Percentiles rank a stretch among this genome's conserved stretches.
Conservation (phyloP, 2,329 filamentous ascomycete genomes). For the Nothophoma quercina region DNA sequence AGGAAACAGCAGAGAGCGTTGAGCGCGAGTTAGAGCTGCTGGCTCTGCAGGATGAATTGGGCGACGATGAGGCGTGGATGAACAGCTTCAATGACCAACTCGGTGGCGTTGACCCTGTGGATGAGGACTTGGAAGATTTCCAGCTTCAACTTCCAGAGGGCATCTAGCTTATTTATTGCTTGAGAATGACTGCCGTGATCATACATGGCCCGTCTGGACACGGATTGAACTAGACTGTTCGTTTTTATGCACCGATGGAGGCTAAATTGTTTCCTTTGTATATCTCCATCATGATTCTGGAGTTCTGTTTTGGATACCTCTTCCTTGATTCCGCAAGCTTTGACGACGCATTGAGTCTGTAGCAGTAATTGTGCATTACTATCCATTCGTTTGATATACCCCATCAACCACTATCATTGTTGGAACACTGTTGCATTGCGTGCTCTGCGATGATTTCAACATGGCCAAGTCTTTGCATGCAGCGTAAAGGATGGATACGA, state of each 20-base stretch:
- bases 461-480: no score
- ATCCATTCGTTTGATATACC: slow-evolving; percentile 4
- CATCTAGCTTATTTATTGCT: slow-evolving; percentile 22
- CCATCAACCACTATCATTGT: no score
- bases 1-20: slow-evolving; percentile 44
- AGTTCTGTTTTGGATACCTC: slow-evolving; percentile 18
- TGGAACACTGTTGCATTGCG: no score
- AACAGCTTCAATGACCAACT: slow-evolving; percentile 40
- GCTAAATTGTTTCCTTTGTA: slow-evolving; percentile 12
- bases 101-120: slow-evolving; percentile 31
- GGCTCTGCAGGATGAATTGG: slow-evolving; percentile 35
- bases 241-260: background rate
- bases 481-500: no score
- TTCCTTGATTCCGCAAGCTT: slow-evolving; percentile 1
- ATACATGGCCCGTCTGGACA: background rate
- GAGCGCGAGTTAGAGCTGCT: slow-evolving; percentile 44
- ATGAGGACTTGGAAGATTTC: slow-evolving; percentile 42
- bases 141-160: slow-evolving; percentile 44
- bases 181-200: no score
- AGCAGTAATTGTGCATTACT: slow-evolving; percentile 13
- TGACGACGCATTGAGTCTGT: background rate
- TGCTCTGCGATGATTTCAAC: no score
- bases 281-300: slow-evolving; percentile 12
- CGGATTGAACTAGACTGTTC: background rate
- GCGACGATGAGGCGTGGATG: slow-evolving; percentile 44